Evolutionary conservation across 2,329 filamentous ascomycete species (phyloP).

Genomic region (Rhytidhysteron rufulum): DNA sequence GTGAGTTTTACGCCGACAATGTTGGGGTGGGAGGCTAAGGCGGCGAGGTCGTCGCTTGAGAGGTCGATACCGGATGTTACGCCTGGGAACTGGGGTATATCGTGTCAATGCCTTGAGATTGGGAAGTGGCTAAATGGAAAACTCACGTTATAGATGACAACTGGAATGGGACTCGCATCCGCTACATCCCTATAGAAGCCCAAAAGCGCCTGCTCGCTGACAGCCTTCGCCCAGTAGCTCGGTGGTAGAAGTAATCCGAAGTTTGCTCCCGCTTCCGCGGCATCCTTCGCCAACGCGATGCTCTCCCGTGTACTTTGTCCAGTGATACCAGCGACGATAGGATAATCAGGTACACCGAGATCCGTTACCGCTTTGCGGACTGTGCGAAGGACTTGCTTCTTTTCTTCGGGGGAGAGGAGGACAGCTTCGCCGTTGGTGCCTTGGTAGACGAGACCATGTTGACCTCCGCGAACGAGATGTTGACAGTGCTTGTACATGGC

Average conservation of each 20-base stretch:
- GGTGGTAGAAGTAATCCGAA: constrained; percentile 39
- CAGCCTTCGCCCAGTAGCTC: constrained; percentile 39
- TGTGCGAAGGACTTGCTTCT: constrained; percentile 39
- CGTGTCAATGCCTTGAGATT: not conserved
- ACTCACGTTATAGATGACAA: constrained; percentile 26
- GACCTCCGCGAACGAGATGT: constrained; percentile 41
- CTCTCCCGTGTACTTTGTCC: constrained; percentile 37
- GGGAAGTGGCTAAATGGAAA: not conserved
- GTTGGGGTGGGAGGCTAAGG: constrained; percentile 51
- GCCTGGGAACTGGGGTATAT: constrained; percentile 50
- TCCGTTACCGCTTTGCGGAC: constrained; percentile 38
- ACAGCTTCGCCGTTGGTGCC: constrained; percentile 49
- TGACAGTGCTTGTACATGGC: constrained; percentile 44
- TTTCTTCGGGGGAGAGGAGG: constrained; percentile 39
- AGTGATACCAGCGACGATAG: constrained; percentile 45
- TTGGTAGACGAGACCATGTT: constrained; percentile 46
- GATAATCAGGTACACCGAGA: constrained; percentile 32
- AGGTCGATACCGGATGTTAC: constrained; percentile 67
- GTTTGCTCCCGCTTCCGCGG: constrained; percentile 35
- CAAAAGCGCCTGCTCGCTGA: constrained; percentile 32
- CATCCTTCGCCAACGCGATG: constrained; percentile 35
- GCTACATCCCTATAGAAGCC: constrained; percentile 38
- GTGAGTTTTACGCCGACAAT: constrained; percentile 65
- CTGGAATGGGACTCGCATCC: constrained; percentile 26
- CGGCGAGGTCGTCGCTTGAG: constrained; percentile 59